Evolutionary conservation across 1,284 basidiomycete species (phyloP).

Genomic region (Pseudozyma tsukubaensis): DNA sequence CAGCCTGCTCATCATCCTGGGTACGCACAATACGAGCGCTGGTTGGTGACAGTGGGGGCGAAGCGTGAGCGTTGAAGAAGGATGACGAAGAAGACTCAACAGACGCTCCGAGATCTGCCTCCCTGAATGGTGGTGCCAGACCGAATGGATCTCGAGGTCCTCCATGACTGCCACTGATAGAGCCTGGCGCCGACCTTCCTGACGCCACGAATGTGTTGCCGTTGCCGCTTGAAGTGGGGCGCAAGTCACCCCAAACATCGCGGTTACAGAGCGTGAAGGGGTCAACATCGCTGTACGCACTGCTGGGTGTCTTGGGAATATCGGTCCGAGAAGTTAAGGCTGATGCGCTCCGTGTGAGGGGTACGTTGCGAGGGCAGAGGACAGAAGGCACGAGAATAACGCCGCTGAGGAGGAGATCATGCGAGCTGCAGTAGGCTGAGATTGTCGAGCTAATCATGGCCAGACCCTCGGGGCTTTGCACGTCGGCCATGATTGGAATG

Average conservation of each 20-base stretch:
- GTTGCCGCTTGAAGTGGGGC: conserved; percentile 1
- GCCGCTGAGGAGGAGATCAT: conserved; percentile 49
- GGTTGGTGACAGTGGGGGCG: conserved; percentile 46
- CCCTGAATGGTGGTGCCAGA: conserved; percentile 27
- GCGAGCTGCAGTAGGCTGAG: conserved; percentile 50
- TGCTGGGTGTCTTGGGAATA: conserved; percentile 27
- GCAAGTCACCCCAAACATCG: conserved; percentile 33
- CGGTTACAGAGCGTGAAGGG: conserved; percentile 35
- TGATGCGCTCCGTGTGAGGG: conserved; percentile 19
- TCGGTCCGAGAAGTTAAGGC: conserved; percentile 10
- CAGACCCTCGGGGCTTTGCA: conserved; percentile 40
- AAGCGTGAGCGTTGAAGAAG: conserved; percentile 19
- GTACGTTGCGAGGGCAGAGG: conserved; percentile 42
- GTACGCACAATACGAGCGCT: conserved; percentile 18
- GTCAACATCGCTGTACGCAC: conserved; percentile 40
- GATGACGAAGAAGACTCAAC: conserved; percentile 31
- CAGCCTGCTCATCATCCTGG: conserved; percentile 43
- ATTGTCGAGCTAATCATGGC: conserved; percentile 53
- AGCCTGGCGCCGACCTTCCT: not conserved
- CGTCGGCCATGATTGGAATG: conserved; percentile 57
- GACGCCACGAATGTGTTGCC: no score
- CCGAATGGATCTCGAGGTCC: conserved; percentile 32
- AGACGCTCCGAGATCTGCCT: conserved; percentile 15
- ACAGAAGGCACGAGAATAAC: conserved; percentile 51
- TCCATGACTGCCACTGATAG: not conserved